These are phyloP conservation scores for Wickerhamiella domercqiae DNA, from an alignment of 805 yeast species.

Conservation along the genomic window DNA sequence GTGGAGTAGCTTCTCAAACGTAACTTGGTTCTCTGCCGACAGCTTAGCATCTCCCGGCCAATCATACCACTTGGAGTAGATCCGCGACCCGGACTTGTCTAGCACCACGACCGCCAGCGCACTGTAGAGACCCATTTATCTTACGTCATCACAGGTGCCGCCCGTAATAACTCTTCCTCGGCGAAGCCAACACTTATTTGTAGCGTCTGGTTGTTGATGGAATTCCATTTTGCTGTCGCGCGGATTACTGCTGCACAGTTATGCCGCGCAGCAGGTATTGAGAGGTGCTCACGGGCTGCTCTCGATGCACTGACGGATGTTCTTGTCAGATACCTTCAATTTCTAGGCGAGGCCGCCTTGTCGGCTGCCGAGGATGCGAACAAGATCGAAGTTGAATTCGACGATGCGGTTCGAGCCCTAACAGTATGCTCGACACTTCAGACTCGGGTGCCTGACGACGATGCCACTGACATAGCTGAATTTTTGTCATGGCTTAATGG, in stretches of 20 bases:
- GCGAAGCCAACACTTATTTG: too few relatives aligned
- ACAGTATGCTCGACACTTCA: conserved; percentile 45
- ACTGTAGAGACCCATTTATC: conserved; percentile 45
- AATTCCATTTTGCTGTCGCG: conserved; percentile 33
- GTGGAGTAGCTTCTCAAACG: conserved; percentile 61
- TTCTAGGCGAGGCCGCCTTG: conserved; percentile 36
- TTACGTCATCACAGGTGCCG: too few relatives aligned
- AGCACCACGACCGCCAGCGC: conserved; percentile 67
- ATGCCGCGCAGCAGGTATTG: conserved; percentile 72
- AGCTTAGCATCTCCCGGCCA: conserved; percentile 23
- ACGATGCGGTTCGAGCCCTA: conserved; percentile 62
- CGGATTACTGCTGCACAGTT: conserved; percentile 39
- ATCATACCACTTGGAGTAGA: conserved; percentile 72
- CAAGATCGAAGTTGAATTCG: conserved; percentile 34
- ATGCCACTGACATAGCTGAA: conserved; percentile 33
- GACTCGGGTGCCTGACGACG: conserved; percentile 36
- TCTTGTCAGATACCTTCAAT: conserved; percentile 44
- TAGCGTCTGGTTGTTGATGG: too few relatives aligned
- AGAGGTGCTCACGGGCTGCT: conserved; percentile 52
- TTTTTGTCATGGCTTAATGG: conserved; percentile 37
- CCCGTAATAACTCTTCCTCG: too few relatives aligned
- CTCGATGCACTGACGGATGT: conserved; percentile 69
- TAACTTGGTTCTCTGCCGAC: conserved; percentile 46
- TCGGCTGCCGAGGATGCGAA: conserved; percentile 35
- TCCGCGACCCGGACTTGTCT: conserved; percentile 65